phyloP scores from a whole-genome alignment of 148 eudicot species.

The Rhododendron mucronatum region DNA sequence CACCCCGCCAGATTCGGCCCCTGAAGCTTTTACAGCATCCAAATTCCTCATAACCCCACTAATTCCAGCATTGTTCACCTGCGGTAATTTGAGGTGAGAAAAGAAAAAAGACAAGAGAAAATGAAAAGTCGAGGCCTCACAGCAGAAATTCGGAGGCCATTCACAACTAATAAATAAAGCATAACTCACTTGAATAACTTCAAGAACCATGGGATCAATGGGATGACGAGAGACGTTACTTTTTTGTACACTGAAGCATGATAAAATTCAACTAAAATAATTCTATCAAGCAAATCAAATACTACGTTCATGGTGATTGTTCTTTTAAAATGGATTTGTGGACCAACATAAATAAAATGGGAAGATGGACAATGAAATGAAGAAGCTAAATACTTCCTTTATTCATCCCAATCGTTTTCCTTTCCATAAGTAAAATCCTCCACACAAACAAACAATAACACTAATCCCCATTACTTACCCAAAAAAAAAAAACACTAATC shows the following conservation, averaged over 20 bases:
- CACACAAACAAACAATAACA: background rate
- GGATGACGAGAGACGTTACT: background rate
- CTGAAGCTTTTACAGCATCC: background rate
- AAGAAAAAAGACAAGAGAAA: background rate
- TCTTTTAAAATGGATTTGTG: background rate
- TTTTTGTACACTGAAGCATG: background rate
- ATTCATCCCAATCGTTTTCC: background rate
- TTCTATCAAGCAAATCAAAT: background rate
- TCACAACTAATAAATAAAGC: background rate
- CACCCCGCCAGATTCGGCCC: too few relatives aligned
- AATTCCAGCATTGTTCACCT: slow-evolving; percentile 6
- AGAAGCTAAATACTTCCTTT: background rate
- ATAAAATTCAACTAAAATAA: background rate
- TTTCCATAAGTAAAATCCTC: background rate
- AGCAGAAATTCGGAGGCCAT: background rate
- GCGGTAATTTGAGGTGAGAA: background rate
- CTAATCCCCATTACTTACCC: background rate
- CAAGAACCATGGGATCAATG: background rate
- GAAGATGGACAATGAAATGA: background rate
- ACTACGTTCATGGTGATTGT: background rate
- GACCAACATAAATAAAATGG: background rate
- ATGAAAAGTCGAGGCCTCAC: background rate
- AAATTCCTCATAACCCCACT: background rate
- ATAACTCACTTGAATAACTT: background rate
- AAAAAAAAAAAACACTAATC: background rate